Conservation (phyloP, 2,329 filamentous ascomycete genomes). For the Colletotrichum salicis region DNA sequence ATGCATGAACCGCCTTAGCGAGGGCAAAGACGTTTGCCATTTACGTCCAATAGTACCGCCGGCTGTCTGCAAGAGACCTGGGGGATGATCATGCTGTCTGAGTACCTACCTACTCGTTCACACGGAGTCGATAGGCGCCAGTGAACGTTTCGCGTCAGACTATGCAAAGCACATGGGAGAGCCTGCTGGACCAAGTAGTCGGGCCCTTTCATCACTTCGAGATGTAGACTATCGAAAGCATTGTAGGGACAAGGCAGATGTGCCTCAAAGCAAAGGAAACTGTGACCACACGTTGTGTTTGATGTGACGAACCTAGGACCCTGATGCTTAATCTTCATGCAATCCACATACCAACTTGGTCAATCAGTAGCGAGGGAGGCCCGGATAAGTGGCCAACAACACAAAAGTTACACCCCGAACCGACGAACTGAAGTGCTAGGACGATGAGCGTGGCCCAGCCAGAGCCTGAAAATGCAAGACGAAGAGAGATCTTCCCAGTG, state of each 20-base stretch:
- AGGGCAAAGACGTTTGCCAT: neutral
- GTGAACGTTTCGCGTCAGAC: constrained; percentile 7
- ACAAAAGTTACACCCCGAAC: neutral
- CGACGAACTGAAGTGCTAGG: neutral
- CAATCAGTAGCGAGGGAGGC: constrained; percentile 15
- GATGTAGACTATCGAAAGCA: neutral
- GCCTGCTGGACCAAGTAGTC: constrained; percentile 3
- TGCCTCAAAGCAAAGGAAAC: neutral
- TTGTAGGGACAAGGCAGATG: neutral
- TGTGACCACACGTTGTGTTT: neutral
- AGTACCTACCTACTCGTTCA: neutral
- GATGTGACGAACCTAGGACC: neutral
- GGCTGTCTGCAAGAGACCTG: neutral
- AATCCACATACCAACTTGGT: neutral
- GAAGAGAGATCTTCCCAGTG: neutral
- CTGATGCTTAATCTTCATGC: neutral
- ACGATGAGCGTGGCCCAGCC: neutral
- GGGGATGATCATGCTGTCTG: neutral
- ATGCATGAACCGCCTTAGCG: constrained; percentile 18
- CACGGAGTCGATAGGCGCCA: neutral
- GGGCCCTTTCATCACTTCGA: neutral
- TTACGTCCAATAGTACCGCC: neutral
- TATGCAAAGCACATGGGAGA: neutral
- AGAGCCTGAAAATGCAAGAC: neutral
- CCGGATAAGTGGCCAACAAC: constrained; percentile 12